These are phyloP conservation scores for Termitomyces sp. DNA, from an alignment of 768 basidiomycete genomes.

Conservation along the genomic window DNA sequence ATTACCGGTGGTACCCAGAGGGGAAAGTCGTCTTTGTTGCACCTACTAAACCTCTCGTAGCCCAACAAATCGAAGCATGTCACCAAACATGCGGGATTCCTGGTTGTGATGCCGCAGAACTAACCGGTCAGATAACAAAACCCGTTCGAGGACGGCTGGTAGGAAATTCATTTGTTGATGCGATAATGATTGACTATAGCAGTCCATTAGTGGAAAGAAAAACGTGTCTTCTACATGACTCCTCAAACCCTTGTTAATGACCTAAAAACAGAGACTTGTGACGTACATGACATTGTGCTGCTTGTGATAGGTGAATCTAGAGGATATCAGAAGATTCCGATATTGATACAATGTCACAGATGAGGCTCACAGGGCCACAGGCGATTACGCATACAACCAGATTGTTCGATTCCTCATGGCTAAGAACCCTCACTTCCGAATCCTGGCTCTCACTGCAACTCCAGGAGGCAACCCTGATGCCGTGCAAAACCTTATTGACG, in stretches of 20 bases:
- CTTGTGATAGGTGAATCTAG: constrained; percentile 71
- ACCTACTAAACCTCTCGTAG: constrained; percentile 93
- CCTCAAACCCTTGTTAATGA: constrained; percentile 94
- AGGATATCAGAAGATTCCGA: neutral
- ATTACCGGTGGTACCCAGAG: constrained; percentile 88
- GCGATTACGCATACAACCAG: constrained; percentile 89
- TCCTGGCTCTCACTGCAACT: constrained; percentile 93
- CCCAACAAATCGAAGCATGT: constrained; percentile 92
- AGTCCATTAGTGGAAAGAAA: constrained; percentile 62
- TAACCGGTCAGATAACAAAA: constrained; percentile 72
- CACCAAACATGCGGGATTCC: constrained; percentile 93
- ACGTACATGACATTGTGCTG: constrained; percentile 75
- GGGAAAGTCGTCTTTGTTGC: constrained; percentile 94
- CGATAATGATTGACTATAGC: neutral
- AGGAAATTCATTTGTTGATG: constrained; percentile 18
- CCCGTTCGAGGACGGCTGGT: constrained; percentile 56
- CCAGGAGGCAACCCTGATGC: constrained; percentile 82
- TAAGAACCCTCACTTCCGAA: constrained; percentile 89
- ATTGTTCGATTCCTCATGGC: constrained; percentile 88
- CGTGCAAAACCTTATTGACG: constrained; percentile 90
- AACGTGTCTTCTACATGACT: constrained; percentile 92
- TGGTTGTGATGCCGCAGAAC: constrained; percentile 74
- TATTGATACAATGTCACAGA: constrained; percentile 41
- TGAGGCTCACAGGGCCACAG: constrained; percentile 92
- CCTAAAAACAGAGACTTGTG: constrained; percentile 63